Percentiles rank a stretch among this genome's conserved stretches.
Evolutionary conservation across 202 grass and related monocot genomes (phyloP).

Genomic region (Cymbopogon flexuosus): DNA sequence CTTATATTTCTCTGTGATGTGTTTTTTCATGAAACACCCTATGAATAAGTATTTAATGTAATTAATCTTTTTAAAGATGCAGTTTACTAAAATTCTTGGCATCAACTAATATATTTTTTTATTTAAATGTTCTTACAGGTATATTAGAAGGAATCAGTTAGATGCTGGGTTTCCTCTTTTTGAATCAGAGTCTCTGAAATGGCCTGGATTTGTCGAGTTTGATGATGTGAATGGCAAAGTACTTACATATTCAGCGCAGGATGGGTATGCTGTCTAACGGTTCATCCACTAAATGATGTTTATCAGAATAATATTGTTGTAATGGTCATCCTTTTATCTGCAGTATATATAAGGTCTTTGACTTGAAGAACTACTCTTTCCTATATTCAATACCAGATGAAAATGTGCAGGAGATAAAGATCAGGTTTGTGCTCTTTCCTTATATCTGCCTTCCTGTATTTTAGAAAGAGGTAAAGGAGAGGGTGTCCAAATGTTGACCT

Average conservation of each 20-base stretch:
- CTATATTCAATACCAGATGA: constrained; percentile 84
- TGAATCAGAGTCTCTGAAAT: constrained; percentile 88
- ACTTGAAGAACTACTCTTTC: constrained; percentile 92
- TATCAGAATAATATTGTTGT: constrained; percentile 14
- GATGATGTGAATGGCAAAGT: constrained; percentile 99
- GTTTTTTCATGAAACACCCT: neutral
- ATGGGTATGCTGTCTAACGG: constrained; percentile 53
- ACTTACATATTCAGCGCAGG: constrained; percentile 89
- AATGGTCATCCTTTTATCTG: constrained; percentile 27
- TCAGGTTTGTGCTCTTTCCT: constrained; percentile 53
- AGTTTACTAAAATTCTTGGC: neutral
- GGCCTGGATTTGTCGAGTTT: constrained; percentile 99
- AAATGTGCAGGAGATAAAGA: constrained; percentile 96
- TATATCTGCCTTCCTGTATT: neutral
- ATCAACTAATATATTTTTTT: constrained; percentile 9
- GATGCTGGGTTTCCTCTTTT: constrained; percentile 92
- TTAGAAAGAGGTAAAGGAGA: neutral
- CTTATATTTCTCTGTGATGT: neutral
- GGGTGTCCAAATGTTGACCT: neutral
- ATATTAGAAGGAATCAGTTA: constrained; percentile 89
- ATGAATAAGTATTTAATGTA: neutral
- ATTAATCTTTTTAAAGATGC: neutral
- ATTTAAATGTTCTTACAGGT: constrained; percentile 48
- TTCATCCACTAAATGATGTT: neutral
- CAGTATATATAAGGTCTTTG: constrained; percentile 96